Evolutionary conservation across 257 asterid species (phyloP).

Genomic region (Perilla frutescens): DNA sequence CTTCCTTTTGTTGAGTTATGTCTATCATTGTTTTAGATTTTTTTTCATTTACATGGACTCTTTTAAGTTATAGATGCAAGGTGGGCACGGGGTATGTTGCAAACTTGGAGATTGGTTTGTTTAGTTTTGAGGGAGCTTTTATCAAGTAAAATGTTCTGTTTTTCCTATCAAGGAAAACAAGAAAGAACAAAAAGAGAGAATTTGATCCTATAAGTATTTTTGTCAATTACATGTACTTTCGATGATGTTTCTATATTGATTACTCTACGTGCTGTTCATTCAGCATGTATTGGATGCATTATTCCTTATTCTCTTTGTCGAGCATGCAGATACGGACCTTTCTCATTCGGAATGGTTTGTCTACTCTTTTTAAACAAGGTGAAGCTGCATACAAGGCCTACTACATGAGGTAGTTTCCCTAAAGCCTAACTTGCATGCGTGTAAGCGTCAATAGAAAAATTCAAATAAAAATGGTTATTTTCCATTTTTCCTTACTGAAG

Average conservation of each 20-base stretch:
- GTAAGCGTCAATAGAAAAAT: neutral
- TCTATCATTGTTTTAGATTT: neutral
- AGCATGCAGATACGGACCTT: conserved; percentile 81
- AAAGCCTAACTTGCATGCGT: conserved; percentile 5
- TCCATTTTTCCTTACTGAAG: conserved; percentile 1
- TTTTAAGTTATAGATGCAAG: neutral
- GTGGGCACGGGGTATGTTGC: neutral
- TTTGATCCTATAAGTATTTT: neutral
- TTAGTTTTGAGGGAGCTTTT: neutral
- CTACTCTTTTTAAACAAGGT: conserved; percentile 89
- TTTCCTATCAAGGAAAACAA: neutral
- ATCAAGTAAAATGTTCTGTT: neutral
- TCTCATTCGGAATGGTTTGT: conserved; percentile 89
- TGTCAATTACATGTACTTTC: conserved; percentile 6
- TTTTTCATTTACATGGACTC: neutral
- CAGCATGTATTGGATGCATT: conserved; percentile 27
- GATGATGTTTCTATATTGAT: conserved; percentile 13
- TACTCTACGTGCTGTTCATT: conserved; percentile 5
- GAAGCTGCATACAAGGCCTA: conserved; percentile 90
- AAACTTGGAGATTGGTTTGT: neutral
- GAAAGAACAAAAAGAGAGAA: neutral
- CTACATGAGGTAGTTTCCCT: conserved; percentile 69
- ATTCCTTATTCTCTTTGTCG: conserved; percentile 26
- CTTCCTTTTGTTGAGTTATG: neutral
- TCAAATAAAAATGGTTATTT: neutral